Base-by-base conservation (phyloP, 306 rosid genomes). In the Dalbergia cultrata region DNA sequence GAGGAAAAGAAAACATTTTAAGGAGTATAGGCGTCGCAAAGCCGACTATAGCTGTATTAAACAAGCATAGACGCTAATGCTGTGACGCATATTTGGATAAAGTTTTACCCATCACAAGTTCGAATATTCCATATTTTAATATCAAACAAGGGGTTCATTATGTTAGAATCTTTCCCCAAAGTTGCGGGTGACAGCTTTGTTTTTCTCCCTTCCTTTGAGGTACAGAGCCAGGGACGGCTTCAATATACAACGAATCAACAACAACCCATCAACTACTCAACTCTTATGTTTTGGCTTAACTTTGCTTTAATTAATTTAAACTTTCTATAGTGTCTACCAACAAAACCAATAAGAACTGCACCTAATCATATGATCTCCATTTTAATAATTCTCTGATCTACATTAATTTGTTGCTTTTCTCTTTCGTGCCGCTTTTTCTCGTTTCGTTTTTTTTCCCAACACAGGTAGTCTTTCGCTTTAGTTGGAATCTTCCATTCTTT, bases 351-450 rank as follows among this genome's bases (percentile, higher is more conserved):
- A 35, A 44, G 71, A 80, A 43, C 17, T 12, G 59, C 77, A 58
- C 58, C 72, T 66, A 72, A 67, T 63, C 65, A 54, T 58, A 59
- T 72, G 79, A 67, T 62, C 75, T 62, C 78, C 74, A 47, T 65
- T 56, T 6, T 13, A 14, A 47, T 67, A 19, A 18, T 54, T 75
- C 41, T 53, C 44, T n/a, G 65, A 72, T 44, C 5, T 3, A 39
- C 49, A 33, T 47, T 67, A 49, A 31, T 84, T 74, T 77, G 18
- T 41, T 52, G 44, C 67, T n/a, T 14, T 67, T 21, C 64, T 61
- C 44, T 80, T 45, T 75, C 41, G 35, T 76, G 26, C 62, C 69
- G 14, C 76, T 44, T 67, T 75, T 45, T 68, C 52, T 66, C 14
- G 44, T 57, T 14, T 19, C 44, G 54, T 71, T 59, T 14, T 13